Evolutionary conservation across 352 stramenopile genomes (phyloP).

Genomic region (Phytophthora quininea): DNA sequence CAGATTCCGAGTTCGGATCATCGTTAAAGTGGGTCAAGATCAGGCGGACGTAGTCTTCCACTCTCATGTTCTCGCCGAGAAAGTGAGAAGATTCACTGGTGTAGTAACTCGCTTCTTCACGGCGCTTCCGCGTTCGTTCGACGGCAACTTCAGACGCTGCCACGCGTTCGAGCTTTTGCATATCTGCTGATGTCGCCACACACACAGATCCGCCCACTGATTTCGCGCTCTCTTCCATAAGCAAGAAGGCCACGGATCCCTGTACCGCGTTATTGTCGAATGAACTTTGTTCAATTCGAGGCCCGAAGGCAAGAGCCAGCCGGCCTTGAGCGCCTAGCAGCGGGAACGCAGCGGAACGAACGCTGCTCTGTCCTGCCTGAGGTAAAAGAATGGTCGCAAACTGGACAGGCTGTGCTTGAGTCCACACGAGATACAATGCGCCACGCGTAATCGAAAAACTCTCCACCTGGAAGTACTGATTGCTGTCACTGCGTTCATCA

Average conservation of each 20-base stretch:
- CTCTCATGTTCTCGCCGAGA: conserved; percentile 38
- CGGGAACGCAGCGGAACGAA: conserved; percentile 64
- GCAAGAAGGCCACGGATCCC: conserved; percentile 74
- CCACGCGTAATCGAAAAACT: conserved; percentile 62
- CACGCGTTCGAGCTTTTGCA: conserved; percentile 59
- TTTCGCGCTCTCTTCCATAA: conserved; percentile 55
- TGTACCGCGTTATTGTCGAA: conserved; percentile 58
- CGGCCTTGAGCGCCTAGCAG: conserved; percentile 67
- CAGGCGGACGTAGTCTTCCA: conserved; percentile 65
- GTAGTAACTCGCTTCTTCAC: conserved; percentile 48
- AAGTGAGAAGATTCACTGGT: conserved; percentile 50
- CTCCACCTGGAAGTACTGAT: conserved; percentile 63
- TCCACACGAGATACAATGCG: conserved; percentile 79
- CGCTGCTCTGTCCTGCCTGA: conserved; percentile 47
- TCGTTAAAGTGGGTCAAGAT: conserved; percentile 69
- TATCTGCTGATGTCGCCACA: conserved; percentile 68
- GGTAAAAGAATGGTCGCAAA: conserved; percentile 72
- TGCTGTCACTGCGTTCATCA: conserved; percentile 37
- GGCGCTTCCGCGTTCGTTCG: conserved; percentile 44
- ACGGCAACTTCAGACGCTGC: conserved; percentile 33
- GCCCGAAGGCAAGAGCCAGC: conserved; percentile 57
- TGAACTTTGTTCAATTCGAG: conserved; percentile 53
- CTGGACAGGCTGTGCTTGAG: conserved; percentile 56
- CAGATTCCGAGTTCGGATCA: conserved; percentile 42
- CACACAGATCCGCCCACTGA: conserved; percentile 50